These are phyloP conservation scores for Colletotrichum sp. DNA, from an alignment of 2,329 filamentous ascomycete species.

Conservation along the genomic window DNA sequence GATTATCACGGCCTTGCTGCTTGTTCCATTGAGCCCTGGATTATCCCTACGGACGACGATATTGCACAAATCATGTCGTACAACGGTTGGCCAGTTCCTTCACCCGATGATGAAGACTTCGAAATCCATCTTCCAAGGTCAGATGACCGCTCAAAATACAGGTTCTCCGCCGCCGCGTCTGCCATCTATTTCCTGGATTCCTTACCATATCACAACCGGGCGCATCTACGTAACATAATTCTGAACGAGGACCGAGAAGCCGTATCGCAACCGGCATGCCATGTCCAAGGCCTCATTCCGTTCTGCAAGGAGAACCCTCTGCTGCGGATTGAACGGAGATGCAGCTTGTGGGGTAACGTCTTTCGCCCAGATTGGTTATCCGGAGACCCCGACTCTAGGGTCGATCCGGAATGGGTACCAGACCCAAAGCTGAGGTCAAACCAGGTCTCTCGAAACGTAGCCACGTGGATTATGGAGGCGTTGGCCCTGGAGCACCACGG, in stretches of 20 bases:
- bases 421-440: background rate
- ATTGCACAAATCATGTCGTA: no score
- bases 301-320: background rate
- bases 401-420: no score
- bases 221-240: background rate
- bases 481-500: background rate
- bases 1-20: background rate
- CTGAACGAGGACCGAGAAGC: background rate
- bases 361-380: no score
- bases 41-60: background rate
- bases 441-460: background rate
- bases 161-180: no score
- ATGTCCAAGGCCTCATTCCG: background rate
- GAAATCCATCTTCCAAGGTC: no score
- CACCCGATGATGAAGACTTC: no score
- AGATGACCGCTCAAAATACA: no score
- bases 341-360: background rate
- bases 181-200: background rate
- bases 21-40: background rate
- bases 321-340: background rate
- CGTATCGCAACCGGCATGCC: background rate
- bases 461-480: background rate
- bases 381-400: no score
- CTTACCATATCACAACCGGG: background rate
- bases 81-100: no score